Base-by-base conservation (phyloP, 2,329 filamentous ascomycete genomes). In the Fusarium nanum region DNA sequence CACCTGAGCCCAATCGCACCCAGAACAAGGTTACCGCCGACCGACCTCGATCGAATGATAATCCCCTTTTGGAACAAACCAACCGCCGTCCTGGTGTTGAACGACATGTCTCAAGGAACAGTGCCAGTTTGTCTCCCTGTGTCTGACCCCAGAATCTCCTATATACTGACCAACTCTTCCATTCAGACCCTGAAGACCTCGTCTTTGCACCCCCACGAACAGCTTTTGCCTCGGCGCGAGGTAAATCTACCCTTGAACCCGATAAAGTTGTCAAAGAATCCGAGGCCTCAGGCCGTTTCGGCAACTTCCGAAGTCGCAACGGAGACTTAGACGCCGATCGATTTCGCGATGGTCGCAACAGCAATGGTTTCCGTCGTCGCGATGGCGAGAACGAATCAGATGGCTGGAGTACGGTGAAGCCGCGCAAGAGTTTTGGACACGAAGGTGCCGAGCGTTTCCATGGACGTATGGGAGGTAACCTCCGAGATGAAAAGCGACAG, bases 141-240 rank as follows among this genome's bases (percentile, higher is more conserved):
- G 23, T 27, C 49, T 28, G 42, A 20, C 28, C 45, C 45, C 37
- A 23, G 30, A 40, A 14, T 10, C 42, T 44, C 44, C 41, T 16
- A 22, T 54, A 25, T 72, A 50, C 69, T 72, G 56, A 73, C 64
- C 49, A 45, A 28, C 58, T 44, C 48, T 49, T 58, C 56, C 32
- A 30, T 46, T 12, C 34, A 92, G 89, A 88, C 78, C 83, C 88
- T 75, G 94, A 97, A 74, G 93, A 97, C 70, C 92, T 97, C 61
- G 87, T 96, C 62, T 91, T 97, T 61, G 94, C 93, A 16, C 94
- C 94, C 22, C 93, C 94, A 3, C 92, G 93, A 79, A 93, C 89
- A 48, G 89, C 89, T 46, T 97, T 98, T 79, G 89, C 93, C 56
- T 97, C 94, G 2, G 87, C 91, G 23, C 92, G 92, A 62, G 83